These are phyloP conservation scores for Calonectria multiphialidica DNA, from an alignment of 2,329 filamentous ascomycete species.

Conservation along the genomic window DNA sequence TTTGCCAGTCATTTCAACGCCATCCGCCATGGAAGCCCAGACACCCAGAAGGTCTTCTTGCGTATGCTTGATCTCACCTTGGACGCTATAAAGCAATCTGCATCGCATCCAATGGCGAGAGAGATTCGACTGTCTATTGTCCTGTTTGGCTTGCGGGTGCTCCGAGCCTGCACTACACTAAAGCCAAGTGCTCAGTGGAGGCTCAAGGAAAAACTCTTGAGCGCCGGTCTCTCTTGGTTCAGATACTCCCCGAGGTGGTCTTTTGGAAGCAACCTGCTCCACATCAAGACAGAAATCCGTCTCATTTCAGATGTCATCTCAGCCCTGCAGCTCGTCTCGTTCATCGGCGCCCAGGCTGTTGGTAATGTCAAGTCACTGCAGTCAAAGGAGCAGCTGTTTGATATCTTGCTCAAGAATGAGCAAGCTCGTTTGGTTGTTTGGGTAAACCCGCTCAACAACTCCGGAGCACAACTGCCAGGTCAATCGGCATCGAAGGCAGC, in stretches of 20 bases:
- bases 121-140: conserved; percentile 94
- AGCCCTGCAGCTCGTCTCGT: conserved; percentile 73
- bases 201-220: conserved; percentile 89
- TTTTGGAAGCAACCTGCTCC: conserved; percentile 92
- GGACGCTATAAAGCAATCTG: conserved; percentile 76
- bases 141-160: conserved; percentile 82
- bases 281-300: conserved; percentile 92
- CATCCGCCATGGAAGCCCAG: conserved; percentile 84
- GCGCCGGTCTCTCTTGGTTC: conserved; percentile 92
- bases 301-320: conserved; percentile 81
- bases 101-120: conserved; percentile 86
- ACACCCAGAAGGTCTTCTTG: conserved; percentile 85
- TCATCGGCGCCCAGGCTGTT: conserved; percentile 65
- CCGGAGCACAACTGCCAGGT: conserved; percentile 51
- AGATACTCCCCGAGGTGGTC: conserved; percentile 87
- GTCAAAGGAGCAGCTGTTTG: conserved; percentile 85
- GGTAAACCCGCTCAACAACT: conserved; percentile 83
- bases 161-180: conserved; percentile 78
- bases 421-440: conserved; percentile 87
- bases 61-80: conserved; percentile 85
- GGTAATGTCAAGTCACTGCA: conserved; percentile 75
- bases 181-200: conserved; percentile 78
- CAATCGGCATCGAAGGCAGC: conserved; percentile 55
- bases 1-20: conserved; percentile 96
- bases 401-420: conserved; percentile 86